phyloP scores from a whole-genome alignment of 352 stramenopile genomes.

The Phytophthora sojae region DNA sequence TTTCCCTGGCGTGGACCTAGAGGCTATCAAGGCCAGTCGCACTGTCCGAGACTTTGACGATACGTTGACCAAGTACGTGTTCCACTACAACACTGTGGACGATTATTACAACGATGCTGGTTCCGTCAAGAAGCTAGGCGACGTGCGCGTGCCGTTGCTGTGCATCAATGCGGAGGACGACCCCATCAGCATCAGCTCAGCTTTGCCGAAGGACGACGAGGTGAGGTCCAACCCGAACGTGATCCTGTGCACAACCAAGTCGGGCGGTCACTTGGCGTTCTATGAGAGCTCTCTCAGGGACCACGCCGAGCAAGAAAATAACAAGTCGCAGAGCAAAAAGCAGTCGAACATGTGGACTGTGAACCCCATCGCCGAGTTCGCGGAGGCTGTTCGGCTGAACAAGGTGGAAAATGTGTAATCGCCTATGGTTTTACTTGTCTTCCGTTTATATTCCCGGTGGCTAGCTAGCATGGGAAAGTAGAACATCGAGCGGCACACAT shows the following conservation, averaged over 20 bases:
- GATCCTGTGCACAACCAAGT: constrained; percentile 72
- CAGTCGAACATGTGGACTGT: constrained; percentile 52
- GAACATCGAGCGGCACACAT: too few species aligned
- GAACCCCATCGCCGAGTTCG: constrained; percentile 61
- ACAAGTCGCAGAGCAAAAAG: constrained; percentile 6
- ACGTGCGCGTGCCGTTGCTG: constrained; percentile 62
- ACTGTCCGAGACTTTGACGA: constrained; percentile 73
- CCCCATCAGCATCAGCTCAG: constrained; percentile 55
- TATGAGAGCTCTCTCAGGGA: constrained; percentile 51
- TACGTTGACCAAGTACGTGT: constrained; percentile 62
- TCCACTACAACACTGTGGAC: constrained; percentile 64
- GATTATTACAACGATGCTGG: constrained; percentile 72
- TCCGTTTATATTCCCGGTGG: too few species aligned
- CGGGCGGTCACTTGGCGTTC: constrained; percentile 74
- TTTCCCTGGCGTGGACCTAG: constrained; percentile 53
- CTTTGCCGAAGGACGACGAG: constrained; percentile 43
- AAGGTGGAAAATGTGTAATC: constrained; percentile 25
- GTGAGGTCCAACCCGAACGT: constrained; percentile 61
- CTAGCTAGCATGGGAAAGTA: too few species aligned
- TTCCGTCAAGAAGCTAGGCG: constrained; percentile 40
- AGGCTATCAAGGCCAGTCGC: constrained; percentile 38
- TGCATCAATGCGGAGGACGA: constrained; percentile 74
- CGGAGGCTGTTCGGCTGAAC: constrained; percentile 49
- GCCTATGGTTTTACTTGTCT: too few species aligned
- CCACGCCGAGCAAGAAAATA: constrained; percentile 9